Evolutionary conservation across 306 rosid genomes (phyloP).

Genomic region (Canavalia ensiformis): DNA sequence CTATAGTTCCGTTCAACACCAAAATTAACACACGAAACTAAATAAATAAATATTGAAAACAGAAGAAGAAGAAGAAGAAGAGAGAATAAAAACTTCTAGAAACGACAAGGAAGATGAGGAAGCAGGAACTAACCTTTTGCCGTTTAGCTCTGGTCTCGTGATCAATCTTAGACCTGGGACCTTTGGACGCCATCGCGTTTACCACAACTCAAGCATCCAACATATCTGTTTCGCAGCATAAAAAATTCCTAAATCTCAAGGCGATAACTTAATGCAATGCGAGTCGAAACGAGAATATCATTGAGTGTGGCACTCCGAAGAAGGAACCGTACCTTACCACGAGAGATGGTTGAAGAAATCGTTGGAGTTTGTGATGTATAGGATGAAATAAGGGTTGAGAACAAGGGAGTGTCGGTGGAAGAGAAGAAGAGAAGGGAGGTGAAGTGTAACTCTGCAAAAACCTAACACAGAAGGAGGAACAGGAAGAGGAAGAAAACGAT

Average conservation of each 20-base stretch:
- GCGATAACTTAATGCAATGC: constrained; percentile 7
- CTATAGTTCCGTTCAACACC: constrained; percentile 1
- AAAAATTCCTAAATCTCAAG: neutral
- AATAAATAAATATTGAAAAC: neutral
- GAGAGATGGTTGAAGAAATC: constrained; percentile 9
- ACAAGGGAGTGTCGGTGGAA: constrained; percentile 27
- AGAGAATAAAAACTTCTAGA: neutral
- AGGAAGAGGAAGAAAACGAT: neutral
- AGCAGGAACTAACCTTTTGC: constrained; percentile 72
- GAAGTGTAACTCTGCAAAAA: constrained; percentile 21
- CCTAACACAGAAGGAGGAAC: constrained; percentile 29
- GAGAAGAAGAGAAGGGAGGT: neutral
- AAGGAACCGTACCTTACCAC: constrained; percentile 13
- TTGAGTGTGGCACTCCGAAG: neutral
- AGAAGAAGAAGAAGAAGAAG: neutral
- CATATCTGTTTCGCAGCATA: constrained; percentile 42
- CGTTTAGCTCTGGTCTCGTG: constrained; percentile 85
- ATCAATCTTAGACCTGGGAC: constrained; percentile 84
- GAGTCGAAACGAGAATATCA: neutral
- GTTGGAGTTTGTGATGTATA: neutral
- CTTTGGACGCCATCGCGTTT: constrained; percentile 85
- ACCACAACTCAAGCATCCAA: constrained; percentile 35
- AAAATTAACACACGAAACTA: constrained; percentile 3
- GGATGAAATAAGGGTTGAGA: neutral
- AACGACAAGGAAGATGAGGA: neutral